Evolutionary conservation across 2,329 filamentous ascomycete species (phyloP).

Genomic region (Biscogniauxia mediterranea): DNA sequence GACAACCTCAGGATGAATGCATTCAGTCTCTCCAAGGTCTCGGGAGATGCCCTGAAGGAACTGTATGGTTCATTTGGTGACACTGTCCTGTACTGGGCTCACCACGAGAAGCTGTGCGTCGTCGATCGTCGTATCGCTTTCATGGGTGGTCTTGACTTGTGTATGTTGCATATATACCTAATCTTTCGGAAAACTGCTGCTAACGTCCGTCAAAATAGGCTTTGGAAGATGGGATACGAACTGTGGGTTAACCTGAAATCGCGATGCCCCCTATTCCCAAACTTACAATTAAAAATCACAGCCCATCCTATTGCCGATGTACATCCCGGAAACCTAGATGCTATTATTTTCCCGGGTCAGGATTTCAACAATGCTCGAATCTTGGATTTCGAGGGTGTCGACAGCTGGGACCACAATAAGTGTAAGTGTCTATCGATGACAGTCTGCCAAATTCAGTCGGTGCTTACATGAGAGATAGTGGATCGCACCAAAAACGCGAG

Average conservation of each 20-base stretch:
- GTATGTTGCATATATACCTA: conserved; percentile 36
- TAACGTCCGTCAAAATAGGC: conserved; percentile 39
- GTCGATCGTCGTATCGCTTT: conserved; percentile 79
- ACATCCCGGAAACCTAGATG: conserved; percentile 73
- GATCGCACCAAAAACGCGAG: conserved; percentile 75
- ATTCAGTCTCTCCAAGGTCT: conserved; percentile 61
- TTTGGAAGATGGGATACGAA: conserved; percentile 89
- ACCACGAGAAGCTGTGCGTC: conserved; percentile 87
- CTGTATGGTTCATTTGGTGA: conserved; percentile 81
- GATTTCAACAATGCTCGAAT: conserved; percentile 90
- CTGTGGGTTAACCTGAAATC: conserved; percentile 41
- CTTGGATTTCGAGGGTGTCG: conserved; percentile 76
- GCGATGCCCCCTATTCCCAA: not conserved
- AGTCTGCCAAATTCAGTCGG: not conserved
- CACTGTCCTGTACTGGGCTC: conserved; percentile 85
- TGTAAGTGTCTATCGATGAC: conserved; percentile 36
- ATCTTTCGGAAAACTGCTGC: conserved; percentile 1
- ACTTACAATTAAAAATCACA: conserved; percentile 24
- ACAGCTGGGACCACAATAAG: conserved; percentile 82
- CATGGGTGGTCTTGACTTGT: conserved; percentile 89
- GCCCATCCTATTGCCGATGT: conserved; percentile 78
- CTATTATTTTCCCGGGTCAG: conserved; percentile 81
- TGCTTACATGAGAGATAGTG: conserved; percentile 42
- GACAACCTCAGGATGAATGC: conserved; percentile 39
- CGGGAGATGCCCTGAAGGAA: conserved; percentile 70